phyloP scores from a whole-genome alignment of 1,284 basidiomycete genomes.

The Cryptococcus jaspeensis region DNA sequence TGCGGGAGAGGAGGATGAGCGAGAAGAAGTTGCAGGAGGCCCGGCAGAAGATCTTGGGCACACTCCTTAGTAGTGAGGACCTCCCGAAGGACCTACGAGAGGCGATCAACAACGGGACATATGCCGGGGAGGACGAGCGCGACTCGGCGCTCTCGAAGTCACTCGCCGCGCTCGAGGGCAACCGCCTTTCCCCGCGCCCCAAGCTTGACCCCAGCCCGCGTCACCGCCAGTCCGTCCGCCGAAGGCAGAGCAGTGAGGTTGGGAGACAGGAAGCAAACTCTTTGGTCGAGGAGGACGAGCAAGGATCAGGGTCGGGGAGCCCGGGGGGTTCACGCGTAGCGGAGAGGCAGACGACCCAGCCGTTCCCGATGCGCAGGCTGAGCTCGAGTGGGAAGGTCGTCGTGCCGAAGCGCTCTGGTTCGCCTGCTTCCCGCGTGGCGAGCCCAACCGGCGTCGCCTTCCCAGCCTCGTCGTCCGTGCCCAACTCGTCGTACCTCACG shows the following conservation, averaged over 20 bases:
- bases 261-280: slow-evolving; percentile 17
- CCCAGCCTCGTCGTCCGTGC: slow-evolving; percentile 1
- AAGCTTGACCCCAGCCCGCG: slow-evolving; percentile 8
- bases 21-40: slow-evolving; percentile 45
- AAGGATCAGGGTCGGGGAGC: not conserved
- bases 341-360: slow-evolving; percentile 2
- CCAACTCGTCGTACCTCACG: slow-evolving; percentile 1
- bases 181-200: not conserved
- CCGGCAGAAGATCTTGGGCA: slow-evolving; percentile 41
- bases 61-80: slow-evolving; percentile 23
- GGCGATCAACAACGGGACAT: not conserved
- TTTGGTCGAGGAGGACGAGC: slow-evolving; percentile 31
- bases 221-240: slow-evolving; percentile 6
- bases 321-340: not conserved
- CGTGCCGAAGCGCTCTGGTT: slow-evolving; percentile 36
- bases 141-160: slow-evolving; percentile 33
- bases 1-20: slow-evolving; percentile 29
- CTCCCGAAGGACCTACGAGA: slow-evolving; percentile 3
- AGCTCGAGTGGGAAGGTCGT: slow-evolving; percentile 38
- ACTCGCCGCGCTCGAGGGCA: slow-evolving; percentile 41
- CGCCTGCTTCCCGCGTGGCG: slow-evolving; percentile 20
- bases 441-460: slow-evolving; percentile 12
- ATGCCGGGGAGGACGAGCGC: slow-evolving; percentile 24
- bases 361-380: slow-evolving; percentile 13
- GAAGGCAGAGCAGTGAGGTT: slow-evolving; percentile 22